Base-by-base conservation (phyloP, 2,329 filamentous ascomycete species). In the Fusarium oxysporum region DNA sequence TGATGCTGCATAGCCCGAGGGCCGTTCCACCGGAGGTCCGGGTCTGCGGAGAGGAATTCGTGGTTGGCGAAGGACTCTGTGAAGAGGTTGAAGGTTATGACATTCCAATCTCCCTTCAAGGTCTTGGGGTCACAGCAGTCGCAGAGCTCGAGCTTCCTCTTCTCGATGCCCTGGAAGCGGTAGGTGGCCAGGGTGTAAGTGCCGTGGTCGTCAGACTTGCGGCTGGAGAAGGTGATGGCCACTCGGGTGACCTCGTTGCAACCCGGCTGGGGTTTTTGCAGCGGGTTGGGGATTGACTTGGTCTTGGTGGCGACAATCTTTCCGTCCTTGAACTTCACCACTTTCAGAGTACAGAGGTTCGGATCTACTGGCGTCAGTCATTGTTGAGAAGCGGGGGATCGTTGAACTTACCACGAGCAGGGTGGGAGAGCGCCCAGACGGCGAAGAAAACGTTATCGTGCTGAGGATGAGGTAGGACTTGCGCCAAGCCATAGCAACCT, bases 61-160 rank as follows among this genome's bases (percentile, higher is more conserved):
- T 60, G 38, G 10, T 65, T 56, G 3, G 37, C 43, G 55, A 77
- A 77, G 1, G 51, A 66, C 40, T 73, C 51, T 8, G 65, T 70
- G 8, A 70, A 28, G 37, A 70, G 54, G n/a, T 77, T 77, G 48
- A 77, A 77, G 3, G 64, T 56, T 6, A 76, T 8, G 5, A 63
- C 59, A 4, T 65, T 67, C 66, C 69, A 73, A 10, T 74, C 66
- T 3, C 70, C 74, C 4, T 8, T 10, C 35, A 56, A 62, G 47
- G 17, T 62, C n/a, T 21, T 28, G 5, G 64, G 64, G 5, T 64
- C 32, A 23, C 62, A 65, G 32, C 65, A 67, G 10, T 28, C 23
- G 23, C 72, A 71, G 9, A 67, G 43, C 11, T 37, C 16, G 23
- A 33, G 17, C 21, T 32, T 25, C 14, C n/a, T 9, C 28, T 47